Conservation (phyloP, 2,329 filamentous ascomycete genomes). For the Epichloe glyceriae region DNA sequence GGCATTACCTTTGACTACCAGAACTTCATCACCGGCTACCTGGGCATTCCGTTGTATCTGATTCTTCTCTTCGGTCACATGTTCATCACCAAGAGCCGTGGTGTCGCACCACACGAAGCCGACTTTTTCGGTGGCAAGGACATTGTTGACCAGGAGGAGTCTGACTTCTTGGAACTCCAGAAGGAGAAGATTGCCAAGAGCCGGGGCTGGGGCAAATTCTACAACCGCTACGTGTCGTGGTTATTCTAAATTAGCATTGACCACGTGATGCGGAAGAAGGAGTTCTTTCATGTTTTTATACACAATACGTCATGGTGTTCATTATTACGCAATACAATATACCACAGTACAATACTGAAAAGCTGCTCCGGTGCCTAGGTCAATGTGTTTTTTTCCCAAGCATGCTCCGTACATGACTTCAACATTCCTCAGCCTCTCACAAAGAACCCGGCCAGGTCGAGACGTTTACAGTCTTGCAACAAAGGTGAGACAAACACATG, state of each 20-base stretch:
- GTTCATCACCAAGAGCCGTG: constrained; percentile 37
- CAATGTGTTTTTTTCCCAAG: too few relatives aligned
- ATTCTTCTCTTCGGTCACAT: constrained; percentile 58
- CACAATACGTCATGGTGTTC: neutral
- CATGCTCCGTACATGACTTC: too few relatives aligned
- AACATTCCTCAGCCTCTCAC: too few relatives aligned
- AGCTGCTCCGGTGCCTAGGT: too few relatives aligned
- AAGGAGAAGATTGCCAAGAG: constrained; percentile 15
- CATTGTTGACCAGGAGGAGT: constrained; percentile 59
- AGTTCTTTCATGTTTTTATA: neutral
- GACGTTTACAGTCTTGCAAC: too few relatives aligned
- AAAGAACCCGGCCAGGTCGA: too few relatives aligned
- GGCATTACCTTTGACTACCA: constrained; percentile 53
- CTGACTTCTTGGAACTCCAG: constrained; percentile 44
- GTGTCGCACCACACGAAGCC: constrained; percentile 42
- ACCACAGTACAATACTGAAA: neutral
- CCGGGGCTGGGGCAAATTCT: constrained; percentile 20
- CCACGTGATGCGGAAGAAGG: too few relatives aligned
- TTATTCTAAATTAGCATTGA: constrained; percentile 17
- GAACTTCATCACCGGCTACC: constrained; percentile 65
- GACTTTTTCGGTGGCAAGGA: constrained; percentile 66
- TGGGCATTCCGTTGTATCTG: constrained; percentile 65
- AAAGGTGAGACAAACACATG: too few relatives aligned
- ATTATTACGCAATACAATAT: neutral
- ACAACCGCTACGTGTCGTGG: constrained; percentile 25